These are phyloP conservation scores for Ehretia macrophylla DNA, from an alignment of 257 asterid genomes.

Conservation along the genomic window DNA sequence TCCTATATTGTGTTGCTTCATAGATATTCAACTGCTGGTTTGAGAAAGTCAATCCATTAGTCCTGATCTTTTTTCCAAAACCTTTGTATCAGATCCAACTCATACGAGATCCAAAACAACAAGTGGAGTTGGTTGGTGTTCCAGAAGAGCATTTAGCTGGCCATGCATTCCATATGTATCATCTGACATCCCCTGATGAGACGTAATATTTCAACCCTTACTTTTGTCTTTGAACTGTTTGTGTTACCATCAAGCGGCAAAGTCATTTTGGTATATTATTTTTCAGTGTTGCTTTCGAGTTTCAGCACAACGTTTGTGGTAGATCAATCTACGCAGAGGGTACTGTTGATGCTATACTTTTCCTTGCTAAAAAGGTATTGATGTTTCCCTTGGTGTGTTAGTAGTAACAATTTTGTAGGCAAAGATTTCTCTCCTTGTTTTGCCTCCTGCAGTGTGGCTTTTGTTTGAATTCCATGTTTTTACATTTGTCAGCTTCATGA, in stretches of 20 bases:
- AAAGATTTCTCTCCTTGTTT: too few species aligned
- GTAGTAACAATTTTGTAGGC: too few species aligned
- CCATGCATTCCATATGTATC: slow-evolving; percentile 94
- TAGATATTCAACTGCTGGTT: too few species aligned
- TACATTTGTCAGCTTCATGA: not conserved
- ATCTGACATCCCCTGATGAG: slow-evolving; percentile 81
- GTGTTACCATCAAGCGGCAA: slow-evolving; percentile 9
- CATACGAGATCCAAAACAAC: slow-evolving; percentile 75
- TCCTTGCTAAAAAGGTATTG: slow-evolving; percentile 80
- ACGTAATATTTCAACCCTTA: slow-evolving; percentile 42
- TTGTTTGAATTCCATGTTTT: not conserved
- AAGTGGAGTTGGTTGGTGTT: slow-evolving; percentile 87
- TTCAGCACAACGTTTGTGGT: slow-evolving; percentile 96
- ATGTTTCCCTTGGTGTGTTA: not conserved
- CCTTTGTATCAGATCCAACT: slow-evolving; percentile 46
- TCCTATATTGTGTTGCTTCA: too few species aligned
- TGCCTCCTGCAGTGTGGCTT: not conserved
- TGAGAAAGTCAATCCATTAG: not conserved
- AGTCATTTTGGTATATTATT: slow-evolving; percentile 12
- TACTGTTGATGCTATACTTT: slow-evolving; percentile 87
- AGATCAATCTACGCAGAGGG: slow-evolving; percentile 99
- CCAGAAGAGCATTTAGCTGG: slow-evolving; percentile 84
- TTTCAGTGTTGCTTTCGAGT: slow-evolving; percentile 80
- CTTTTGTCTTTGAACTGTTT: not conserved
- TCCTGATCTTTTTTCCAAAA: not conserved